Conservation (phyloP, 306 rosid species). For the Vicia sativa region DNA sequence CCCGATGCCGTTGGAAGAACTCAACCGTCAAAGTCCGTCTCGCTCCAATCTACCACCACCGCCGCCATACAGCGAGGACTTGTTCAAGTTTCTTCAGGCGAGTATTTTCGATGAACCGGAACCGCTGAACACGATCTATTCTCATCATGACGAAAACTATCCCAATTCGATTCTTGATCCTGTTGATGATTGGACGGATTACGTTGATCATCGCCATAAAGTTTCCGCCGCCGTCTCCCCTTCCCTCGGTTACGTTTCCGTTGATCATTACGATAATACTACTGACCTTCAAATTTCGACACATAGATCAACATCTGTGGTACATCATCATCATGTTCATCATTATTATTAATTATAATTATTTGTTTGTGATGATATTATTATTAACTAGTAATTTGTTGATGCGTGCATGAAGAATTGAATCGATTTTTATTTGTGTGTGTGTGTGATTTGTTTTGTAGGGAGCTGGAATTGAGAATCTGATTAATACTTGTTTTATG, state of each 20-base stretch:
- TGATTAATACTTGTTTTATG: conserved; percentile 70
- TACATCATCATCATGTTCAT: not conserved
- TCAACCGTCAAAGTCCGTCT: too few species aligned
- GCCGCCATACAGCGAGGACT: too few species aligned
- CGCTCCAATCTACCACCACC: too few species aligned
- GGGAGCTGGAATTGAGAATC: conserved; percentile 74
- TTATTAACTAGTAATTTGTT: not conserved
- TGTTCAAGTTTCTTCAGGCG: too few species aligned
- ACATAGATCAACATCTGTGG: not conserved
- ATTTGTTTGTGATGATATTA: not conserved
- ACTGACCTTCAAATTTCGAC: not conserved
- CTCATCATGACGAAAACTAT: not conserved
- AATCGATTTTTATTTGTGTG: not conserved
- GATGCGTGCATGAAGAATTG: not conserved
- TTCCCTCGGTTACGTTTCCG: too few species aligned
- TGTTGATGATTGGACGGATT: not conserved
- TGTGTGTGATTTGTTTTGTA: conserved; percentile 18
- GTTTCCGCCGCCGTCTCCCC: too few species aligned
- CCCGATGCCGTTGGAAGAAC: not conserved
- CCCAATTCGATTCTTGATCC: not conserved
- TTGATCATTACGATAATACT: too few species aligned
- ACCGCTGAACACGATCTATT: not conserved
- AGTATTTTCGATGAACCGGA: not conserved
- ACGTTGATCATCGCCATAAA: not conserved
- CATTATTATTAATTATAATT: not conserved